phyloP scores from a whole-genome alignment of 2,329 filamentous ascomycete genomes.

The Colletotrichum liriopes region DNA sequence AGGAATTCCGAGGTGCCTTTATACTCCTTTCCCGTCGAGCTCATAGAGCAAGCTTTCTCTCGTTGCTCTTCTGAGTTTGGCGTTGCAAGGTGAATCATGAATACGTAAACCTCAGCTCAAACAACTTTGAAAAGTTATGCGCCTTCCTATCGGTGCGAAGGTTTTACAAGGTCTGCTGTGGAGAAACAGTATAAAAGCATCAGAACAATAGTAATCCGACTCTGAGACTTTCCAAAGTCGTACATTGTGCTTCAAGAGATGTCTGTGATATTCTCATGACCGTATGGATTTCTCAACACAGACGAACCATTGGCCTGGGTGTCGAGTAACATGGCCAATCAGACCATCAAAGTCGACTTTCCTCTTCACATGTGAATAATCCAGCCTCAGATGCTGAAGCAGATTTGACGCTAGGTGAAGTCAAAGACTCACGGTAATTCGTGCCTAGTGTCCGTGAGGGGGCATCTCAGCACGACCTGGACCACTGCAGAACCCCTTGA shows the following conservation, averaged over 20 bases:
- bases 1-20: conserved; percentile 8
- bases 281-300: neutral
- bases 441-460: conserved; percentile 34
- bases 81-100: conserved; percentile 33
- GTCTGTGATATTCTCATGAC: neutral
- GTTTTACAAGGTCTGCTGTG: conserved; percentile 28
- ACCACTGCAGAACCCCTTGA: neutral
- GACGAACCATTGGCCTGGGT: conserved; percentile 26
- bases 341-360: neutral
- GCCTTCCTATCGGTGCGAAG: conserved; percentile 30
- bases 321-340: neutral
- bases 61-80: conserved; percentile 3
- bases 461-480: conserved; percentile 12
- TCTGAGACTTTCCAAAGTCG: conserved; percentile 18
- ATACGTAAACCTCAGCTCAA: conserved; percentile 33
- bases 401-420: conserved; percentile 35
- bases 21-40: conserved; percentile 3
- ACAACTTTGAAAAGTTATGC: conserved; percentile 13
- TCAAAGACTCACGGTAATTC: conserved; percentile 29
- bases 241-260: neutral
- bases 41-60: neutral
- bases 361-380: conserved; percentile 30
- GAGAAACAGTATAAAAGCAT: neutral
- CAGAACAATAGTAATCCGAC: neutral
- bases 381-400: conserved; percentile 15